phyloP scores from a whole-genome alignment of 306 rosid genomes.

The Trichosanthes truncata region DNA sequence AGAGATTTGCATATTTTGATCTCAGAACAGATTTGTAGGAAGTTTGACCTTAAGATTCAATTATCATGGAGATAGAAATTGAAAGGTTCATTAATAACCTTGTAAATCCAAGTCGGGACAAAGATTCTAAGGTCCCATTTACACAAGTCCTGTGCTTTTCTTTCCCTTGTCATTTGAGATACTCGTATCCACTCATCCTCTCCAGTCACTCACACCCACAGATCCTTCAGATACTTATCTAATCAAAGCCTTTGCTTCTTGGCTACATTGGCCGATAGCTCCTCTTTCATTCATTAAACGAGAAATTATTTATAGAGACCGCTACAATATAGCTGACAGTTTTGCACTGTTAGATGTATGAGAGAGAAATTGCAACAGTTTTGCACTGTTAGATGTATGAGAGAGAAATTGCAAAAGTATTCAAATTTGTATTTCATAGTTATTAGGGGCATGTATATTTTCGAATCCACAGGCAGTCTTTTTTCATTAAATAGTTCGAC shows the following conservation, averaged over 20 bases:
- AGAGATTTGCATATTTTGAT: conserved; percentile 8
- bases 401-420: no score
- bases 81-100: conserved; percentile 6
- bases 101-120: conserved; percentile 11
- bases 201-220: neutral
- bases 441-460: neutral
- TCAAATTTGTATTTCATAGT: no score
- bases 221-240: conserved; percentile 6
- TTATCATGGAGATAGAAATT: conserved; percentile 2
- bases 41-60: conserved; percentile 1
- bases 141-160: neutral
- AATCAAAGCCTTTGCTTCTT: neutral
- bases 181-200: conserved; percentile 3
- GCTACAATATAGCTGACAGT: neutral
- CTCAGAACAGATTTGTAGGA: neutral
- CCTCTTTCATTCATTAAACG: conserved; percentile 26
- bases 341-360: no score
- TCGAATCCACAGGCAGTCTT: no score
- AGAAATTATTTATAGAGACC: neutral
- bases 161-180: neutral
- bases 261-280: neutral
- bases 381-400: no score
- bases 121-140: conserved; percentile 14
- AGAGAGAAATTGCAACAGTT: no score
- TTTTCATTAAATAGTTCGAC: neutral